Conservation (phyloP, 2,329 filamentous ascomycete genomes). For the Aspergillus floridensis region DNA sequence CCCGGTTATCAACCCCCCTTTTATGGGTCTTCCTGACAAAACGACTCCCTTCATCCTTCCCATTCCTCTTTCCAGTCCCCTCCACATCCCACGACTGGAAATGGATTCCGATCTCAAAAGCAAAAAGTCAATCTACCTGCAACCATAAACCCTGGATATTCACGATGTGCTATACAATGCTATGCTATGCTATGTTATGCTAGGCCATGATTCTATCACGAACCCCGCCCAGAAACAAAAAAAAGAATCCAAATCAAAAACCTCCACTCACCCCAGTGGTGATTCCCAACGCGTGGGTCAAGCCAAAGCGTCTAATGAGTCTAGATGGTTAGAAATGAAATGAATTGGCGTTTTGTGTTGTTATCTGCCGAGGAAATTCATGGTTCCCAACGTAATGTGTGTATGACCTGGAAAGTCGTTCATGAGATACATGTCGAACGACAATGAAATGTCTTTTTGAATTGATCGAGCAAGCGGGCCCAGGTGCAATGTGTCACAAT, state of each 20-base stretch:
- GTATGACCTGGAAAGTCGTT: neutral
- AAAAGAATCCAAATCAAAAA: too few relatives aligned
- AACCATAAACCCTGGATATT: neutral
- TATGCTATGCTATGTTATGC: too few relatives aligned
- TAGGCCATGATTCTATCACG: neutral
- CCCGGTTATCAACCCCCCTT: too few relatives aligned
- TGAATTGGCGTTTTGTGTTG: neutral
- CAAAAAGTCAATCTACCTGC: neutral
- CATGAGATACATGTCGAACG: too few relatives aligned
- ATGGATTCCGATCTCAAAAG: neutral
- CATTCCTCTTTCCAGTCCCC: neutral
- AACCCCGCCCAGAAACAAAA: neutral
- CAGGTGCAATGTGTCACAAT: too few relatives aligned
- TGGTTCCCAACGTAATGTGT: neutral
- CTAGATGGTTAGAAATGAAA: constrained; percentile 2
- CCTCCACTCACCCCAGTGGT: neutral
- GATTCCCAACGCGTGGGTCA: neutral
- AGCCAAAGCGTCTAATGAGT: neutral
- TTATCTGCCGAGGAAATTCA: neutral
- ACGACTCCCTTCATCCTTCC: too few relatives aligned
- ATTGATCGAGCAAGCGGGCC: too few relatives aligned
- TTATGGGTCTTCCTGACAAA: too few relatives aligned
- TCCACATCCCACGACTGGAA: neutral
- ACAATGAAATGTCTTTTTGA: too few relatives aligned
- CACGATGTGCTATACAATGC: neutral